A percentile compares a stretch with the other conserved stretches of the same genome.
These are phyloP conservation scores for Xerocomus brunneocitrinus DNA, from an alignment of 768 basidiomycete species.

Conservation along the genomic window DNA sequence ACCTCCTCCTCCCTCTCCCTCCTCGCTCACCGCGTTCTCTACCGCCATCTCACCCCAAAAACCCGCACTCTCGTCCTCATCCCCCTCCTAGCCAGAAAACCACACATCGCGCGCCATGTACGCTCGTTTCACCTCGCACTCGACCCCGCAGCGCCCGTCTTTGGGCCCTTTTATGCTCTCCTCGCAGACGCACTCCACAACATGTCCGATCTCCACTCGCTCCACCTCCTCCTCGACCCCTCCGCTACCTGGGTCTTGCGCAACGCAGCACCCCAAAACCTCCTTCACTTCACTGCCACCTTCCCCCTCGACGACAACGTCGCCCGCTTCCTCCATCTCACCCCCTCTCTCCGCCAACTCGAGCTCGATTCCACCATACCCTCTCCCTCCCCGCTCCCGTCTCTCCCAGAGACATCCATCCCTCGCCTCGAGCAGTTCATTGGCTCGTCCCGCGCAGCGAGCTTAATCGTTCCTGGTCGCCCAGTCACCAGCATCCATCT, in stretches of 20 bases:
- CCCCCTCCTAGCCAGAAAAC: constrained; percentile 50
- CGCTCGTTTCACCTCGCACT: constrained; percentile 56
- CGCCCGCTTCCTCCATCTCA: constrained; percentile 52
- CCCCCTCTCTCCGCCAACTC: constrained; percentile 53
- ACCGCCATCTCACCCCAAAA: constrained; percentile 49
- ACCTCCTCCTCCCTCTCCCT: constrained; percentile 39
- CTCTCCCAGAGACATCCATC: constrained; percentile 34
- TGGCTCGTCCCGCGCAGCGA: constrained; percentile 55
- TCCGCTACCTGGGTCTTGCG: constrained; percentile 52
- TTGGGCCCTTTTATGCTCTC: constrained; percentile 43
- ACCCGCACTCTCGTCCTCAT: constrained; percentile 47
- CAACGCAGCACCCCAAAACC: constrained; percentile 24
- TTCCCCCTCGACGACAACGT: constrained; percentile 59
- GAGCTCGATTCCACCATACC: constrained; percentile 39
- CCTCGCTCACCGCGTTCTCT: constrained; percentile 59
- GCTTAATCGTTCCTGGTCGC: constrained; percentile 56
- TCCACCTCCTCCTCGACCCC: constrained; percentile 47
- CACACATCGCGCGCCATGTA: constrained; percentile 58
- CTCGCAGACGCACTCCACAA: constrained; percentile 51
- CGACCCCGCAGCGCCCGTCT: constrained; percentile 36
- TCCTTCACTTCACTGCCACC: constrained; percentile 55
- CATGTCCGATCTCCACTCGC: constrained; percentile 57
- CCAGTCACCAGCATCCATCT: constrained; percentile 63
- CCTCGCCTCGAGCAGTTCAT: constrained; percentile 51
- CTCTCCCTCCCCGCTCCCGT: constrained; percentile 19